phyloP scores from a whole-genome alignment of 75 land plant genomes.

The Larix kaempferi region DNA sequence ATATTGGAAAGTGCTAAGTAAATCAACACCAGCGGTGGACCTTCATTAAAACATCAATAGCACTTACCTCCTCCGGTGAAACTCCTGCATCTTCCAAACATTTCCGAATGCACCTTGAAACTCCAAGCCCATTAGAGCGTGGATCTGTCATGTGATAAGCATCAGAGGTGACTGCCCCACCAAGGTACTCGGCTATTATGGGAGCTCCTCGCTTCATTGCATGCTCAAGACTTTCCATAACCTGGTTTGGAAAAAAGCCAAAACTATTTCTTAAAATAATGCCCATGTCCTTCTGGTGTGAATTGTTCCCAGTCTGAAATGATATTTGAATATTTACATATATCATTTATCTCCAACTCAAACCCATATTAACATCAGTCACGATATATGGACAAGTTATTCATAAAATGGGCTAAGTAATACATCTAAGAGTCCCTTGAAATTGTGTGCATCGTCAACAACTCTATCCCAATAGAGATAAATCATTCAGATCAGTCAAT shows the following conservation, averaged over 20 bases:
- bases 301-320: not conserved
- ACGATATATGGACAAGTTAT: not conserved
- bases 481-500: not conserved
- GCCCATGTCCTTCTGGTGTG: not conserved
- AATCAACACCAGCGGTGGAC: too few species aligned
- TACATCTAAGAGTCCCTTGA: too few species aligned
- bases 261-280: not conserved
- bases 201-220: constrained; percentile 50
- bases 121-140: constrained; percentile 54
- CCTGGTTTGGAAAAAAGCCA: constrained; percentile 15
- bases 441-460: too few species aligned
- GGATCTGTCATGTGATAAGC: constrained; percentile 65
- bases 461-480: not conserved
- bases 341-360: not conserved
- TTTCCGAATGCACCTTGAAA: constrained; percentile 36
- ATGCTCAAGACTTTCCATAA: constrained; percentile 62
- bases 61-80: constrained; percentile 47
- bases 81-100: constrained; percentile 52
- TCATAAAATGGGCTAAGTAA: not conserved
- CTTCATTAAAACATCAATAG: not conserved
- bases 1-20: not conserved
- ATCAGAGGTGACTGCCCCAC: constrained; percentile 53
- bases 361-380: not conserved
- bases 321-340: not conserved
- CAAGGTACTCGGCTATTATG: constrained; percentile 53